Conservation (phyloP, 306 rosid genomes). For the Myrica gale region DNA sequence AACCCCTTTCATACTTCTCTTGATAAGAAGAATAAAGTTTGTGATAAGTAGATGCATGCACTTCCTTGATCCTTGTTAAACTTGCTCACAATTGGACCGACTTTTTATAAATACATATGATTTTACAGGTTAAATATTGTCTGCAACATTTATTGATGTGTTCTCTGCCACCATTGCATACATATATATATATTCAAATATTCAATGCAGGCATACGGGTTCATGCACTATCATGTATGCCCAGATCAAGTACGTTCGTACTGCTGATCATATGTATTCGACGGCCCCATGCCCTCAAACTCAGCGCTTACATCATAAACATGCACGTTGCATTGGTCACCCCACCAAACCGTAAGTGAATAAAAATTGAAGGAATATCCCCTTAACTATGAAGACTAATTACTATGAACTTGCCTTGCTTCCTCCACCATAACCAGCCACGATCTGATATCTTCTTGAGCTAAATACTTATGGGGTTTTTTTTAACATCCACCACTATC, state of each 20-base stretch:
- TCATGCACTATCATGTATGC: conserved; percentile 10
- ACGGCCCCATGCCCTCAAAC: not conserved
- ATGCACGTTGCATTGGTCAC: not conserved
- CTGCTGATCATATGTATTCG: not conserved
- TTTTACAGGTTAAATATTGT: no score
- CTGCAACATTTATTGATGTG: not conserved
- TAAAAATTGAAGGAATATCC: not conserved
- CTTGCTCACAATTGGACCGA: not conserved
- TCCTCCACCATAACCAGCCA: not conserved
- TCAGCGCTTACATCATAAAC: not conserved
- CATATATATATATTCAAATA: not conserved
- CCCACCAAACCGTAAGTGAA: conserved; percentile 6
- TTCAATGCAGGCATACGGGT: not conserved
- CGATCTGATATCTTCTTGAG: not conserved
- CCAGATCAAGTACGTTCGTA: no score
- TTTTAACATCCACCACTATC: no score
- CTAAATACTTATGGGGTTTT: no score
- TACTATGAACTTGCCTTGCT: no score
- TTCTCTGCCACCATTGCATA: not conserved
- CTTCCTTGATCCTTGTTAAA: not conserved
- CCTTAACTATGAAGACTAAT: not conserved
- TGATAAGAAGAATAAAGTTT: not conserved
- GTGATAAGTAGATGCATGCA: conserved; percentile 13
- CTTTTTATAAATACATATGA: no score
- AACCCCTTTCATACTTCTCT: not conserved